A percentile compares a stretch with the other conserved stretches of the same genome.
Conservation (phyloP, 2,329 filamentous ascomycete species). For the Aspergillus hiratsukae region DNA sequence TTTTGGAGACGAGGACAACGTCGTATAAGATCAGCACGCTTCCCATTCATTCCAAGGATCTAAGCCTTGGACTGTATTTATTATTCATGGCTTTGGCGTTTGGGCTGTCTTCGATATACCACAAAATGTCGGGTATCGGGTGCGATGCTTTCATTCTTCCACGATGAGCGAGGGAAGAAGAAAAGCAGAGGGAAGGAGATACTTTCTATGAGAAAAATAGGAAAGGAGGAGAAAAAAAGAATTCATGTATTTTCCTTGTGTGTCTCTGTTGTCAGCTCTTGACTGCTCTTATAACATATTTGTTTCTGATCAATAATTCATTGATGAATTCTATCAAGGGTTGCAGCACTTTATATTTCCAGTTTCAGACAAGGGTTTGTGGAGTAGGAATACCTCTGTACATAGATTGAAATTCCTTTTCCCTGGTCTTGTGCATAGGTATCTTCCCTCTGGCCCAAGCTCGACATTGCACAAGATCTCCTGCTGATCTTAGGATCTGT, state of each 20-base stretch:
- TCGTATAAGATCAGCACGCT: not conserved
- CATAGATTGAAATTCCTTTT: no score
- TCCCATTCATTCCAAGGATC: not conserved
- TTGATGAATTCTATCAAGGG: not conserved
- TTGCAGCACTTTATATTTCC: no score
- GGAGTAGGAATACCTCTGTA: no score
- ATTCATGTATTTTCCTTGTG: slow-evolving; percentile 12
- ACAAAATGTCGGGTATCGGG: slow-evolving; percentile 18
- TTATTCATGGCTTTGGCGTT: slow-evolving; percentile 33
- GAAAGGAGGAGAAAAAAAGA: slow-evolving; percentile 2
- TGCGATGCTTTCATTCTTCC: slow-evolving; percentile 16
- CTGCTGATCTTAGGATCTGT: not conserved
- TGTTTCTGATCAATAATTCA: slow-evolving; percentile 2
- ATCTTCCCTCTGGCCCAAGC: not conserved
- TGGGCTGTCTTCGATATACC: slow-evolving; percentile 25
- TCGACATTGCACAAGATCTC: not conserved
- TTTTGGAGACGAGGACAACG: not conserved
- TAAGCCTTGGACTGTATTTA: slow-evolving; percentile 28
- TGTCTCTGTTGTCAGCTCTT: slow-evolving; percentile 9
- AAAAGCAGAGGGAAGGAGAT: not conserved
- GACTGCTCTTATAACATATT: slow-evolving; percentile 1
- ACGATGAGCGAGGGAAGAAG: slow-evolving; percentile 7
- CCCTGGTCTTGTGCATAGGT: no score
- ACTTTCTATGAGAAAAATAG: not conserved
- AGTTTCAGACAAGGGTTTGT: no score